Percentiles rank a stretch among this genome's conserved stretches.
Conservation (phyloP, 176 grass and related monocot species). For the Cocos nucifera region DNA sequence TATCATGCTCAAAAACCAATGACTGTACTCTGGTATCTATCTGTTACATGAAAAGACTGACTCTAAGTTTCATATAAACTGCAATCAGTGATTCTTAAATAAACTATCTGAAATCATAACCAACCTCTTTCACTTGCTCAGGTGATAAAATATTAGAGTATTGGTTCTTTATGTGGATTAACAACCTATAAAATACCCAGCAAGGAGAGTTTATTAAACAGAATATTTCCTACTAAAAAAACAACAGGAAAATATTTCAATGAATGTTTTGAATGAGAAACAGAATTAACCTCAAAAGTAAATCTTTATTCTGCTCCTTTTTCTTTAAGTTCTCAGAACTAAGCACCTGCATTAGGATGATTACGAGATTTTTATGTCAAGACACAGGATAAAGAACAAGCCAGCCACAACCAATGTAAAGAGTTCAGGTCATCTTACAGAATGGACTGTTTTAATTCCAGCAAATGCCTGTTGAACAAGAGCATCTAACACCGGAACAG, state of each 20-base stretch:
- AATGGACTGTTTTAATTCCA: constrained; percentile 47
- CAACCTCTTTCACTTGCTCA: constrained; percentile 56
- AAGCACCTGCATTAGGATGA: constrained; percentile 25
- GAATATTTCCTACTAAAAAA: too few relatives aligned
- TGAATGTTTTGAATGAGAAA: background rate
- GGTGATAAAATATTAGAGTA: constrained; percentile 56
- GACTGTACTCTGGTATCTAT: constrained; percentile 57
- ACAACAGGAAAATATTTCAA: too few relatives aligned
- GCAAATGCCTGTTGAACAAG: constrained; percentile 71
- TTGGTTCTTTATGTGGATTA: constrained; percentile 85
- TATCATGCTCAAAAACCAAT: constrained; percentile 66
- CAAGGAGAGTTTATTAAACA: constrained; percentile 6
- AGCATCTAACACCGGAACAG: constrained; percentile 58
- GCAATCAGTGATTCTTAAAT: too few relatives aligned
- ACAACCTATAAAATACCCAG: constrained; percentile 40
- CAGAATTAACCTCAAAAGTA: constrained; percentile 50
- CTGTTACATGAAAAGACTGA: constrained; percentile 33
- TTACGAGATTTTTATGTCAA: too few relatives aligned
- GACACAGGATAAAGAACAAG: background rate
- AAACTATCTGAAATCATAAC: background rate
- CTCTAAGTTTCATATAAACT: background rate
- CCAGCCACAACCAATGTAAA: background rate
- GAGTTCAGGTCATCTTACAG: constrained; percentile 36
- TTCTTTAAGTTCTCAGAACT: constrained; percentile 35
- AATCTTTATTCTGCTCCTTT: constrained; percentile 60